Evolutionary conservation across 2,329 filamentous ascomycete species (phyloP), one percentile per base, ranked within the genome.

Genomic region (Ophidiomyces ophidiicola): DNA sequence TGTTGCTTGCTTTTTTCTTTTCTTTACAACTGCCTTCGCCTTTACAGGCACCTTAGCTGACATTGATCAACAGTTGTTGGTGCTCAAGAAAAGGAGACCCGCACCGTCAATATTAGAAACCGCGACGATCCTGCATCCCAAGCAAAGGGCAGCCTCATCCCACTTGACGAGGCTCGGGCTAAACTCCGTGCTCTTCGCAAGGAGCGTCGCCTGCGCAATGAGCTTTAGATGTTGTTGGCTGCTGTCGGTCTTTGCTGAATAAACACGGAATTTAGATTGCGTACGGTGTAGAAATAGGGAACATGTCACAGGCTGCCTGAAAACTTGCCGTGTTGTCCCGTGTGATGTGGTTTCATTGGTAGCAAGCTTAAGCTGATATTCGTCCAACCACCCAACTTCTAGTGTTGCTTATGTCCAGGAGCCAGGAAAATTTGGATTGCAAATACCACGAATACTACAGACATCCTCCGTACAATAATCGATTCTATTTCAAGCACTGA

Each of bases 31-130:
- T 45, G 29, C 48, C 53, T 41, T 35, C 2, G 7, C 8, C 3
- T 11, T 21, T n/a, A 25, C 8, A 4, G 3, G 6, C 4, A 32
- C 8, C 19, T 39, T 39, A 32, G 14, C 36, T 39, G 24, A 44
- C 32, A 25, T 19, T 21, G 12, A 34, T 35, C 6, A 26, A 36
- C 48, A 67, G 75, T 80, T 24, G 73, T 80, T 12, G 76, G 76
- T 42, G 74, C 72, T 3, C 63, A 74, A 52, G 76, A 80, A 60
- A 70, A 68, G 56, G 68, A 76, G 46, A 62, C 61, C 14, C 63
- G 71, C 43, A 67, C 69, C 3, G 73, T 78, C 45, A 80, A 79
- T 54, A 74, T 78, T 50, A 66, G 76, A 29, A 78, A 78, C 56
- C 64, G 76, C 36, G 76, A 80, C 50, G 72, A 78, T 48, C 72